Percentiles rank a stretch among this genome's conserved stretches.
These are phyloP conservation scores for Wickerhamomyces canadensis DNA, from an alignment of 805 yeast genomes.

Conservation along the genomic window DNA sequence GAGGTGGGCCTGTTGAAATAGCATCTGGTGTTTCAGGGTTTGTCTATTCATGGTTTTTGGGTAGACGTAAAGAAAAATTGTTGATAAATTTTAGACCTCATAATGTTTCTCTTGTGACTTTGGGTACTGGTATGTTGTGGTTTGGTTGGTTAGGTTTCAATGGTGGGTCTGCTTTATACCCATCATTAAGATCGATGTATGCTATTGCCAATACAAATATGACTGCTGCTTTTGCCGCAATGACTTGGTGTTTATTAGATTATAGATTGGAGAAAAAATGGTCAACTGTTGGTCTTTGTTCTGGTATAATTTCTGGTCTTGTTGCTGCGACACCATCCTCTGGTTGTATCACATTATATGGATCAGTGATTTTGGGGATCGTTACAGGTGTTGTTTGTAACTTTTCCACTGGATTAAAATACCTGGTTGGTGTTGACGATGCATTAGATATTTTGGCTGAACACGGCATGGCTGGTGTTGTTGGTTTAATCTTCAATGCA, in stretches of 20 bases:
- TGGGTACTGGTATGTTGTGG: conserved; percentile 85
- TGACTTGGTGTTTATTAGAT: conserved; percentile 89
- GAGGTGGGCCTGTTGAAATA: conserved; percentile 97
- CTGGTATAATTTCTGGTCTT: conserved; percentile 91
- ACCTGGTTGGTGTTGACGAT: conserved; percentile 78
- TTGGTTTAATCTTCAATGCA: conserved; percentile 87
- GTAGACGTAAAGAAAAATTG: conserved; percentile 68
- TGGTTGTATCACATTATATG: conserved; percentile 89
- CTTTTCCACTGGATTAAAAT: conserved; percentile 83
- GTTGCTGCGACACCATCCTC: conserved; percentile 97
- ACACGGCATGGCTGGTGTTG: conserved; percentile 94
- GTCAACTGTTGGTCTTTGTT: conserved; percentile 92
- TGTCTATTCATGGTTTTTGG: conserved; percentile 75
- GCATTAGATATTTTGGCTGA: conserved; percentile 95
- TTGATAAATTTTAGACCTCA: conserved; percentile 91
- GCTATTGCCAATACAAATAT: conserved; percentile 90
- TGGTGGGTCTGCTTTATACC: conserved; percentile 82
- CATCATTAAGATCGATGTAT: conserved; percentile 77
- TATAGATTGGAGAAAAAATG: conserved; percentile 83
- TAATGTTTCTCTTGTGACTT: conserved; percentile 83
- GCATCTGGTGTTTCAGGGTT: conserved; percentile 88
- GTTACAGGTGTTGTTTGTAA: conserved; percentile 82
- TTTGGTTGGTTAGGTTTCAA: conserved; percentile 97
- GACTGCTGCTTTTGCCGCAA: conserved; percentile 85
- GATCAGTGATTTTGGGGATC: conserved; percentile 79